Evolutionary conservation across 441 rosid genomes (phyloP).

Genomic region (Euphorbia celastroides): DNA sequence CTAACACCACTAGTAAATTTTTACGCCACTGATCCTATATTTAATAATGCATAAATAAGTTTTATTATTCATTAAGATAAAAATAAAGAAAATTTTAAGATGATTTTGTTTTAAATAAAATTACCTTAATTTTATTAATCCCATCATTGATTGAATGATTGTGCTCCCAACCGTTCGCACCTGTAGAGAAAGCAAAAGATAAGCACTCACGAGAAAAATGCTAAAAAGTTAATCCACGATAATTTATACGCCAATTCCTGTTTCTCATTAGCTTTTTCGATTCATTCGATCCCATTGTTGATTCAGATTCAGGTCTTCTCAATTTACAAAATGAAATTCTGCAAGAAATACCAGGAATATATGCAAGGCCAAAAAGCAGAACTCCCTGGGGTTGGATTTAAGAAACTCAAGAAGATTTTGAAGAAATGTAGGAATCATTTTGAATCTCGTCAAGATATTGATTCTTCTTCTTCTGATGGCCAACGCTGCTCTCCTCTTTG

Average conservation of each 20-base stretch:
- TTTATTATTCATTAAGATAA: too few relatives aligned
- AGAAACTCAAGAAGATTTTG: conserved; percentile 78
- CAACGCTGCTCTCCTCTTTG: conserved; percentile 60
- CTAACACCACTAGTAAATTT: too few relatives aligned
- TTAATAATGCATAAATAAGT: too few relatives aligned
- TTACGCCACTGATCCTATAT: too few relatives aligned
- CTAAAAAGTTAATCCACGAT: too few relatives aligned
- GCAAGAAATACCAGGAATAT: conserved; percentile 82
- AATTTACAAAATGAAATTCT: conserved; percentile 58
- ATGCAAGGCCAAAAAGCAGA: conserved; percentile 58
- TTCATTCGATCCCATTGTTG: not conserved
- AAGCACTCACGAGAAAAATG: too few relatives aligned
- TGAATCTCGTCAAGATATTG: conserved; percentile 21
- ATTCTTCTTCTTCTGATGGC: conserved; percentile 11
- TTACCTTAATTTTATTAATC: too few relatives aligned
- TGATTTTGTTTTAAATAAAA: too few relatives aligned
- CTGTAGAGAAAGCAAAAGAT: not conserved
- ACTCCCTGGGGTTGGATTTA: conserved; percentile 76
- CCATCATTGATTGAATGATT: too few relatives aligned
- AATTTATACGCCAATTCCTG: not conserved
- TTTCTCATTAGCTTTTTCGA: not conserved
- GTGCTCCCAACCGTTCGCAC: not conserved
- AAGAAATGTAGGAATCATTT: conserved; percentile 53
- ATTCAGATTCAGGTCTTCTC: not conserved
- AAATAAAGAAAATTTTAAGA: too few relatives aligned